phyloP scores from a whole-genome alignment of 1,284 basidiomycete species.

The Leccinum fuscescens region DNA sequence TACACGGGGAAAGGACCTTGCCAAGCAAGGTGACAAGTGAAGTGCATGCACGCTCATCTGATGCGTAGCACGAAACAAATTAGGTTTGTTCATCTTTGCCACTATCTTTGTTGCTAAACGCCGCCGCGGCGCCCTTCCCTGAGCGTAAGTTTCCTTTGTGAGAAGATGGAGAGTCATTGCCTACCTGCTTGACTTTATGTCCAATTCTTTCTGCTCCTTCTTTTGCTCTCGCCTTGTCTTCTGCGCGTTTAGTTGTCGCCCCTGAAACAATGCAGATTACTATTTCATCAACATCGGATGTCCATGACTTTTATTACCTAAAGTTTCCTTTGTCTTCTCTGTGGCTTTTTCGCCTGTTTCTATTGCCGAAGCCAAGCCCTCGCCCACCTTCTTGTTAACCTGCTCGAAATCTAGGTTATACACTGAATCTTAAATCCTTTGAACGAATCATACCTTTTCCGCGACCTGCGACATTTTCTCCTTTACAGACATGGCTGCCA shows the following conservation, averaged over 20 bases:
- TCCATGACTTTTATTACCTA: slow-evolving; percentile 39
- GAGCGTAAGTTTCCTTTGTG: not conserved
- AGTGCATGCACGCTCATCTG: not conserved
- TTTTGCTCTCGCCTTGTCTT: slow-evolving; percentile 33
- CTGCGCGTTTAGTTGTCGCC: slow-evolving; percentile 26
- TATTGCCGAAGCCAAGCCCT: slow-evolving; percentile 60
- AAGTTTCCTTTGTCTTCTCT: slow-evolving; percentile 51
- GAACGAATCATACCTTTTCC: slow-evolving; percentile 44
- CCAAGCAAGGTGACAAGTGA: too few relatives aligned
- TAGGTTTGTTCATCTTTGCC: slow-evolving; percentile 41
- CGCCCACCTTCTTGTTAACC: slow-evolving; percentile 63
- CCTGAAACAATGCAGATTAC: not conserved
- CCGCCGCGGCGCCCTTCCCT: slow-evolving; percentile 36
- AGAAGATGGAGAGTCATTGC: slow-evolving; percentile 32
- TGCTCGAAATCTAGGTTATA: slow-evolving; percentile 24
- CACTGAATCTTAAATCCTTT: not conserved
- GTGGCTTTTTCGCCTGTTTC: slow-evolving; percentile 61
- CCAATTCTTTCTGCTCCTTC: slow-evolving; percentile 36
- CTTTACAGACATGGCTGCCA: slow-evolving; percentile 49
- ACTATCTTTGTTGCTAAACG: slow-evolving; percentile 42
- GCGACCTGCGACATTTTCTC: slow-evolving; percentile 65
- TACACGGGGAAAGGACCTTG: too few relatives aligned
- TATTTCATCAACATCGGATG: not conserved
- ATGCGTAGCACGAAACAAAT: not conserved
- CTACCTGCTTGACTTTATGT: slow-evolving; percentile 32